phyloP scores from a whole-genome alignment of 768 basidiomycete species.

The Royoungia palumana region DNA sequence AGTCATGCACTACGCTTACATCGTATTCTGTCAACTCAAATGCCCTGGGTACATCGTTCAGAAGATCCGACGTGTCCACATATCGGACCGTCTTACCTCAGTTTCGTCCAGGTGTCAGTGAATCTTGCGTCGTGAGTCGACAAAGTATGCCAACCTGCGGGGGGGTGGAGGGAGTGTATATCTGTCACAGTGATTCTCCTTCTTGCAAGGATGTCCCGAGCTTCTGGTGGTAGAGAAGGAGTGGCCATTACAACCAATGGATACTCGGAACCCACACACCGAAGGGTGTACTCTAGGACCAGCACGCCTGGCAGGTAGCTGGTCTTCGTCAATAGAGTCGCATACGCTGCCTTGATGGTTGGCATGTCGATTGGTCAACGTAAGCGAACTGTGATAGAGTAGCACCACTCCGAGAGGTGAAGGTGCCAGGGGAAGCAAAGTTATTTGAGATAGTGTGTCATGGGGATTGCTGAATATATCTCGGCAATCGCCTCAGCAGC shows the following conservation, averaged over 20 bases:
- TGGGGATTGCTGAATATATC: neutral
- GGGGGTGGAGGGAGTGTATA: slow-evolving; percentile 58
- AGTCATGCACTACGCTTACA: slow-evolving; percentile 35
- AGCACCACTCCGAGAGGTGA: neutral
- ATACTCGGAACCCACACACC: slow-evolving; percentile 56
- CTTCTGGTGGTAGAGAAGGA: slow-evolving; percentile 48
- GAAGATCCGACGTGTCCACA: slow-evolving; percentile 19
- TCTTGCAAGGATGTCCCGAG: slow-evolving; percentile 47
- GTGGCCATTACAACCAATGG: slow-evolving; percentile 82
- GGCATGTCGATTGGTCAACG: slow-evolving; percentile 24
- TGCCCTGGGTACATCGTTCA: slow-evolving; percentile 29
- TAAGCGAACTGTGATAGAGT: neutral
- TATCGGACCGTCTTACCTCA: slow-evolving; percentile 35
- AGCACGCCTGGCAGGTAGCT: slow-evolving; percentile 57
- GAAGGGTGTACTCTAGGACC: slow-evolving; percentile 50
- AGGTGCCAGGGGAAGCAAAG: no score
- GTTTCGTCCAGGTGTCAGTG: slow-evolving; percentile 64
- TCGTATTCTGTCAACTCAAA: slow-evolving; percentile 71
- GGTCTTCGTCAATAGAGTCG: slow-evolving; percentile 71
- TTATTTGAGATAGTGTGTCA: neutral
- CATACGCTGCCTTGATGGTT: slow-evolving; percentile 54
- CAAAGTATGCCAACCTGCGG: slow-evolving; percentile 36
- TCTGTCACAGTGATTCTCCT: slow-evolving; percentile 54
- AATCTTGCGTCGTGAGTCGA: slow-evolving; percentile 46
- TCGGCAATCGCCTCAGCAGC: slow-evolving; percentile 8